Conservation (phyloP, 768 basidiomycete species). For the Suillus fuscotomentosus region DNA sequence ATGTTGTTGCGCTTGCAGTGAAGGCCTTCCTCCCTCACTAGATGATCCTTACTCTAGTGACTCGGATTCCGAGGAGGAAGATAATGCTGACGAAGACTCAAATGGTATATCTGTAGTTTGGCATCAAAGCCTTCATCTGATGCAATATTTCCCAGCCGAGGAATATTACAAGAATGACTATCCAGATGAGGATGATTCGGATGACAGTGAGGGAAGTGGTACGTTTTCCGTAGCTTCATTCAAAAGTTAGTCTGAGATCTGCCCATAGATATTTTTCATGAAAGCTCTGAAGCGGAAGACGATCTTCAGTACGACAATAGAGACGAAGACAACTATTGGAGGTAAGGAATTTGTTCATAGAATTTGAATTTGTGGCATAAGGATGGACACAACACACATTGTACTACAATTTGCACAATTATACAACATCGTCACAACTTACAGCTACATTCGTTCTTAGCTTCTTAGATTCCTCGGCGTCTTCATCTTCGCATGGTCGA, state of each 20-base stretch:
- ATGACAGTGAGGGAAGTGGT: constrained; percentile 41
- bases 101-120: constrained; percentile 50
- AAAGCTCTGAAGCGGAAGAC: constrained; percentile 50
- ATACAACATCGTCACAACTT: constrained; percentile 18
- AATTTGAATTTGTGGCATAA: constrained; percentile 13
- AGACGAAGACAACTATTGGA: constrained; percentile 33
- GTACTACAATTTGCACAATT: constrained; percentile 19
- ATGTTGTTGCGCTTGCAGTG: constrained; percentile 39
- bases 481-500: background rate
- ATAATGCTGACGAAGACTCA: constrained; percentile 82
- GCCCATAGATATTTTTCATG: constrained; percentile 54
- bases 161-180: constrained; percentile 87
- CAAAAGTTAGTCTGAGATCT: constrained; percentile 6
- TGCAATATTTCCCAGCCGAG: constrained; percentile 50
- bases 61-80: constrained; percentile 66
- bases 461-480: constrained; percentile 13
- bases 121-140: background rate
- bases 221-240: constrained; percentile 7
- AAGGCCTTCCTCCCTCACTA: constrained; percentile 56
- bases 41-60: constrained; percentile 57
- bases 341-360: constrained; percentile 18
- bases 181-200: constrained; percentile 62
- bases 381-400: constrained; percentile 3
- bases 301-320: constrained; percentile 27
- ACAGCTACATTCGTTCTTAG: constrained; percentile 8